phyloP scores from a whole-genome alignment of 176 grass and related monocot species.

The Musa beccarii region DNA sequence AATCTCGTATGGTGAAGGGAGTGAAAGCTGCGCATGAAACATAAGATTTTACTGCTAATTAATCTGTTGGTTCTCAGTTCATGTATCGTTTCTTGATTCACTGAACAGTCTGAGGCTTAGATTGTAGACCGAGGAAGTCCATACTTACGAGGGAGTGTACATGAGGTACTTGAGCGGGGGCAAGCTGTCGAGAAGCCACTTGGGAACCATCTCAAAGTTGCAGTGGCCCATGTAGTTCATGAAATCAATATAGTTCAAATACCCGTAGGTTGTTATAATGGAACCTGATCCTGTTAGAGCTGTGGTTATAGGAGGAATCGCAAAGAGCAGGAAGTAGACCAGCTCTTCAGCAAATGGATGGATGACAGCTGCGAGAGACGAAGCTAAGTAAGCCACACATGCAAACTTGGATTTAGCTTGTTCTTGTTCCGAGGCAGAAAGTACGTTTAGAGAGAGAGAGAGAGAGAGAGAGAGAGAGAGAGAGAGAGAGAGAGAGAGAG shows the following conservation, averaged over 20 bases:
- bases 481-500: too few species aligned
- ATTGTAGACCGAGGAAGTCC: too few species aligned
- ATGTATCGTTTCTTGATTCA: too few species aligned
- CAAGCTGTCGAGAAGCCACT: conserved; percentile 49
- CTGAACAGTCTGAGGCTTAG: too few species aligned
- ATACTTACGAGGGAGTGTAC: conserved; percentile 95
- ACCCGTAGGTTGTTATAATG: conserved; percentile 26
- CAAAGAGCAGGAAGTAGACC: conserved; percentile 48
- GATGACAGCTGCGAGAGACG: conserved; percentile 52
- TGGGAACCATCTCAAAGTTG: conserved; percentile 85
- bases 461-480: too few species aligned
- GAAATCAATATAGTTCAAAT: conserved; percentile 65
- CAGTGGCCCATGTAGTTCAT: conserved; percentile 99
- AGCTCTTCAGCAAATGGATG: conserved; percentile 80
- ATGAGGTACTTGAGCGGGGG: conserved; percentile 89
- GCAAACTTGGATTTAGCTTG: too few species aligned
- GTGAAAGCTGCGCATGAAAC: conserved; percentile 31
- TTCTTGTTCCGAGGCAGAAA: too few species aligned
- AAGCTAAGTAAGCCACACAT: not conserved
- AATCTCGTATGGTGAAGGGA: conserved; percentile 75
- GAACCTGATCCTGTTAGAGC: conserved; percentile 35
- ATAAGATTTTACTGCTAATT: not conserved
- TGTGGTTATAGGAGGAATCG: conserved; percentile 37
- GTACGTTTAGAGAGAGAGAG: too few species aligned
- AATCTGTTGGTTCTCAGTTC: too few species aligned